phyloP scores from a whole-genome alignment of 768 basidiomycete genomes.

The Kwoniella bestiolae region DNA sequence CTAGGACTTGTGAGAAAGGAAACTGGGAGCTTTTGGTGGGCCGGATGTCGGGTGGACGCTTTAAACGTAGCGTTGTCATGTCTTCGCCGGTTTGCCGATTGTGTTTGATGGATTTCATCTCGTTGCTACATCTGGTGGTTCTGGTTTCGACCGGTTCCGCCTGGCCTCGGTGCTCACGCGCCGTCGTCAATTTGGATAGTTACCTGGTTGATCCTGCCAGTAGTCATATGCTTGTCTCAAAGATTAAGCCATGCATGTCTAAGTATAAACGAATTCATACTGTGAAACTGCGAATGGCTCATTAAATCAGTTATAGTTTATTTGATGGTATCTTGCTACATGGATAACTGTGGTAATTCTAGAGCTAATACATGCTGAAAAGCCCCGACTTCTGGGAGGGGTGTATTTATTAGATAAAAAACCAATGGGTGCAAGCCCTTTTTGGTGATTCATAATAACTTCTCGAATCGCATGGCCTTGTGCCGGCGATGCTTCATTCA shows the following conservation, averaged over 20 bases:
- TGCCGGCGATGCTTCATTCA: conserved; percentile 71
- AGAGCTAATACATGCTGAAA: conserved; percentile 75
- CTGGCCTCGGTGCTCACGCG: conserved; percentile 21
- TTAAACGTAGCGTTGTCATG: conserved; percentile 19
- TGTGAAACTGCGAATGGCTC: conserved; percentile 81
- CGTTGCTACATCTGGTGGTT: conserved; percentile 21
- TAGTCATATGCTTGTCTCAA: conserved; percentile 84
- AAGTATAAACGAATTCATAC: conserved; percentile 75
- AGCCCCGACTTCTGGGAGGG: conserved; percentile 73
- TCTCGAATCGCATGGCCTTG: conserved; percentile 74
- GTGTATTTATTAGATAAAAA: conserved; percentile 77
- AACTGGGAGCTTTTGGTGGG: conserved; percentile 58
- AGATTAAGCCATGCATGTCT: conserved; percentile 83
- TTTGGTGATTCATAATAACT: conserved; percentile 77
- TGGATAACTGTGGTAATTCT: conserved; percentile 81
- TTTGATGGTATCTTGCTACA: conserved; percentile 76
- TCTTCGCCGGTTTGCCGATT: neutral
- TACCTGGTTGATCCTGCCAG: conserved; percentile 84
- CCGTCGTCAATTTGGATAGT: conserved; percentile 61
- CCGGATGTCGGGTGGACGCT: neutral
- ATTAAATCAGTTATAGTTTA: conserved; percentile 83
- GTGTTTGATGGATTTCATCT: conserved; percentile 5
- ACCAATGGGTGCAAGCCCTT: conserved; percentile 61
- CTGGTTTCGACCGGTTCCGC: conserved; percentile 6
- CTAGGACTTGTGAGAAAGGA: conserved; percentile 62